phyloP scores from a whole-genome alignment of 345 rosid species.

The Clausena lansium region DNA sequence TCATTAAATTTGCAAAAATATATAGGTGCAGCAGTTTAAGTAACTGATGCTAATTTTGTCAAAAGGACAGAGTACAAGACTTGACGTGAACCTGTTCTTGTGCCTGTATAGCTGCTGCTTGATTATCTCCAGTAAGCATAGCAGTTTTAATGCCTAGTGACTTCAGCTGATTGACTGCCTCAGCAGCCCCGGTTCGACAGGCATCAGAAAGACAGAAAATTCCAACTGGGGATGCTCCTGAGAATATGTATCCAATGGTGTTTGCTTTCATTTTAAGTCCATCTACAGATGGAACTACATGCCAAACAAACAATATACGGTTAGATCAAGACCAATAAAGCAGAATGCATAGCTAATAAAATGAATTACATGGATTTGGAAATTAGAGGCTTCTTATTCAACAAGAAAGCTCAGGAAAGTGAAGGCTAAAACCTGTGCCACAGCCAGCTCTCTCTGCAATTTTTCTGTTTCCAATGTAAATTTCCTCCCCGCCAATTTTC shows the following conservation, averaged over 20 bases:
- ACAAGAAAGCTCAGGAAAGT: not conserved
- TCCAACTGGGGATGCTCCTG: constrained; percentile 41
- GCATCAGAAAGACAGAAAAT: constrained; percentile 71
- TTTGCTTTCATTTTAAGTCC: constrained; percentile 43
- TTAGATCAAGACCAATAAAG: not conserved
- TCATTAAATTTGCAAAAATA: not conserved
- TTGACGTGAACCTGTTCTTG: constrained; percentile 62
- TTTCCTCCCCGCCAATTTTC: constrained; percentile 56
- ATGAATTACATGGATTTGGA: not conserved
- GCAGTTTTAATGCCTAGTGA: constrained; percentile 52
- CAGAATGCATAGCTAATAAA: too few relatives aligned
- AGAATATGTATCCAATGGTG: constrained; percentile 62
- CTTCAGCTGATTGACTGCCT: constrained; percentile 61
- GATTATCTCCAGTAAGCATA: constrained; percentile 88
- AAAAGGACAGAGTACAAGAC: not conserved
- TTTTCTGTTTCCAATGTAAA: constrained; percentile 74
- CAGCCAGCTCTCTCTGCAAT: constrained; percentile 63
- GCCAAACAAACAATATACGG: not conserved
- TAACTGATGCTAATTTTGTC: not conserved
- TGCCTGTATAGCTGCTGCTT: constrained; percentile 62
- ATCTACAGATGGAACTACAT: constrained; percentile 37
- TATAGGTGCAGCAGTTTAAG: not conserved
- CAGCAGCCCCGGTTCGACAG: constrained; percentile 69
- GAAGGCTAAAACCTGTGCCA: constrained; percentile 43
- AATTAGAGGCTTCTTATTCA: not conserved